Evolutionary conservation across 805 yeast species (phyloP), one percentile per base, ranked within the genome.

Genomic region (Saturnispora mendoncae): DNA sequence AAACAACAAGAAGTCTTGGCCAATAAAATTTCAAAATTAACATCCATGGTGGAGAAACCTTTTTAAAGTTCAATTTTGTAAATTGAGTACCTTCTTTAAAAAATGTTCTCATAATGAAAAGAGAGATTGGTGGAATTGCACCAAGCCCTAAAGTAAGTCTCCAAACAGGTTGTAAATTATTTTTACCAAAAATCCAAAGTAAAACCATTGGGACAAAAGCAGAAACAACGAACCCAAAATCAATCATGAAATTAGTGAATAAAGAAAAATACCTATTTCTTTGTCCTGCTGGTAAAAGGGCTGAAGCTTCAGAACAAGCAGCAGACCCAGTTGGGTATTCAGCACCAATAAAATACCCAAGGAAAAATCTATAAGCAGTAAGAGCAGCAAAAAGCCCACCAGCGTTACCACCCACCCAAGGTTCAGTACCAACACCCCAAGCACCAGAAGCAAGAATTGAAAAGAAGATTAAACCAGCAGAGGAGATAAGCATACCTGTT

Each of bases 271-370:
- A 87, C 59, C 96, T 72, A 65, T 88, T 86, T 67, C 97, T 80
- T 46, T 72, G 71, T 44, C 94, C 94, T n/a, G 76, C 70, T 14
- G 88, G 84, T 51, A 87, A 66, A 47, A 75, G 64, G 43, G 83
- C 78, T 35, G 94, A 78, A 30, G 94, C 92, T 62, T 88, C 97
- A 23, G 96, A 87, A 51, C 94, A 85, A 28, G 94, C 94, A 15
- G 88, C 90, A 7, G 95, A 81, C 34, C 95, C 88, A 12, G 94
- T 81, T 36, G 96, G 95, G 57, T 88, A 88, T 64, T 88, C 97
- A 38, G 94, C 88, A 53, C 97, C 97, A 52, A 90, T 84, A 53
- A 88, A 94, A 49, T 85, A 68, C 64, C 97, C 97, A 39, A 88
- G 65, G 62, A 88, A 80, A 61, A 84, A 84, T 61, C 97, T 74